Evolutionary conservation across 176 grass and related monocot species (phyloP), one percentile per base, ranked within the genome.

Genomic region (Cenchrus purpureus): DNA sequence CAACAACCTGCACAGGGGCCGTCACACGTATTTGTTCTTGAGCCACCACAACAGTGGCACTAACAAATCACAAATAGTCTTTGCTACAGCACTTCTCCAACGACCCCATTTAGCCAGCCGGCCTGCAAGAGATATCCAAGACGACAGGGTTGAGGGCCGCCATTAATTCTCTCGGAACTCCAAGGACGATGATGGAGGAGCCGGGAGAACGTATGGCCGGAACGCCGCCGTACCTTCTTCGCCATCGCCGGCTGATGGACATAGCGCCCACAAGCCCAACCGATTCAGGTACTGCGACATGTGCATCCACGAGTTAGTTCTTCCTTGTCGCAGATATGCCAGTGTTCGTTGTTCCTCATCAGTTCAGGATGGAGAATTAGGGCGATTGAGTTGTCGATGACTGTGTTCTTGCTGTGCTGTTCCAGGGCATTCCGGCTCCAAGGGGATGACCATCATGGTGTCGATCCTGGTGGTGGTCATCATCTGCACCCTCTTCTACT

Each of bases 391-490:
- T 50, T 53, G 67, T 0, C 29, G 48, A 42, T 11, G 48, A 14
- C 28, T 40, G 37, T 40, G 37, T 40, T 4, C 15, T 62, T 40
- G 54, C 10, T 71, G 3, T 71, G 3, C 20, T 52, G 53, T 12
- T 44, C 2, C 56, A 81, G 88, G 82, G 4, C 88, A 91, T 80
- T 91, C 90, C 7, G 46, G 77, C 56, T 82, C 85, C n/a, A 69
- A 64, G 13, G 86, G 86, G 34, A 95, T 91, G 92, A 7, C 71
- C 1, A 98, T 93, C 44, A 93, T 98, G 91, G 85, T 95, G 19
- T 88, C 92, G 34, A 84, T 98, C 37, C 90, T 98, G 20, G 92
- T 74, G 66, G 87, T 93, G 6, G 91, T 98, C 79, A 88, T 95
- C 52, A 6, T 85, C 65, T 86, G 92, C 91, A 88, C 82, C 6